Base-by-base conservation (phyloP, 2,329 filamentous ascomycete genomes). In the Coniochaeta hoffmannii region DNA sequence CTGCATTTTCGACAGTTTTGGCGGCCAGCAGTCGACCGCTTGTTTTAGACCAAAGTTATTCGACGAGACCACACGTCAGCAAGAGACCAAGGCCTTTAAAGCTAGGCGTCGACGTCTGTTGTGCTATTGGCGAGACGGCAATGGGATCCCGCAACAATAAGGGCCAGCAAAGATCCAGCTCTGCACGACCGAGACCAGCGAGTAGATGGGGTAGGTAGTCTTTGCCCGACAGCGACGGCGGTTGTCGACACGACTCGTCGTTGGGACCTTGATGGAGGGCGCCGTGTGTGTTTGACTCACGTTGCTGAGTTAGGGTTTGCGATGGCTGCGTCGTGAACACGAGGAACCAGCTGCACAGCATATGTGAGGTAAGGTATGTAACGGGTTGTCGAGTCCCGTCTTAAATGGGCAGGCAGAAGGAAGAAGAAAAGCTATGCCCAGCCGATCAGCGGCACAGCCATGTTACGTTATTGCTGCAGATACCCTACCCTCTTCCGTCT, bases 1-100 rank as follows among this genome's bases (percentile, higher is more conserved):
- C 69, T 88, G 83, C 85, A 88, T 88, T 49, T n/a, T 63, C 79
- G 36, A 22, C 22, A 26, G 9, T 15, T 32, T 12, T 15, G 22
- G 15, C 9, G 11, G 24, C 34, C n/a, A n/a, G n/a, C n/a, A n/a
- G n/a, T n/a, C n/a, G n/a, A n/a, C n/a, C n/a, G n/a, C n/a, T n/a
- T n/a, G n/a, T n/a, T n/a, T n/a, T n/a, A n/a, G n/a, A n/a, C n/a
- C n/a, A n/a, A n/a, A n/a, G n/a, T n/a, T n/a, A n/a, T 41, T n/a
- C 12, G 7, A 19, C 6, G n/a, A 15, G 11, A 14, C n/a, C 41
- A 15, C 41, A 46, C 17, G 41, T 26, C 41, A 28, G 22, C 22
- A 46, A 28, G 36, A n/a, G 17, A 41, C 22, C 36, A 41, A 22
- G 17, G n/a, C n/a, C n/a, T n/a, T n/a, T n/a, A n/a, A n/a, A n/a